Base-by-base conservation (phyloP, 768 basidiomycete genomes). In the Amanita exitialis region DNA sequence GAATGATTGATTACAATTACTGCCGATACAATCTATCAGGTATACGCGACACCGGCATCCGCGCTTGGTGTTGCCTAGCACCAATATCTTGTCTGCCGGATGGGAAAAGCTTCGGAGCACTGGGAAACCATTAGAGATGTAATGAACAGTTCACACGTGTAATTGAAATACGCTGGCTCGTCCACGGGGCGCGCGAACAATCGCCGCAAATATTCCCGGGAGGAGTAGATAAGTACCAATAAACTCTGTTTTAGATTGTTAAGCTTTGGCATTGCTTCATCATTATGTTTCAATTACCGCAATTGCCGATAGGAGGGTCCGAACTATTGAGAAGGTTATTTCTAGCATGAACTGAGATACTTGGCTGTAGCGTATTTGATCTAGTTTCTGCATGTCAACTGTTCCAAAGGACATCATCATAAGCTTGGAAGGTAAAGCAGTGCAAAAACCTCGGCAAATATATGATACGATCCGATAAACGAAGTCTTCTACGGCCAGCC, bases 401-500 rank as follows among this genome's bases (percentile, higher is more conserved):
- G 38, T 5, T 28, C 16, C 13, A 13, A 36, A 18, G 2, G 35
- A n/a, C 23, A 27, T 48, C 36, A 23, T 16, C 1, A 28, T 12
- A 9, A 16, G 3, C 25, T 23, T 42, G n/a, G 41, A 6, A 9
- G 6, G 12, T 27, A 37, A 32, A 2, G n/a, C 20, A 32, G 6
- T 5, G 37, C 6, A 30, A 18, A 32, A 42, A 41, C 38, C 49
- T 27, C 15, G 38, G n/a, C 32, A 41, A 35, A 42, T 32, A n/a
- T 30, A 41, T 25, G 28, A 42, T 30, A 49, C 16, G 13, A 37
- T n/a, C 37, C 53, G 23, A 54, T 54, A 20, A 49, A 13, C 39
- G 46, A 56, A 15, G 6, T 25, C 44, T 47, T 56, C 54, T 54
- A 57, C 30, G 16, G 55, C 13, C 10, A 52, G 52, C 41, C 41